Evolutionary conservation across 164 flowering plant genomes (phyloP).

Genomic region (grape (Vitis vinifera)): DNA sequence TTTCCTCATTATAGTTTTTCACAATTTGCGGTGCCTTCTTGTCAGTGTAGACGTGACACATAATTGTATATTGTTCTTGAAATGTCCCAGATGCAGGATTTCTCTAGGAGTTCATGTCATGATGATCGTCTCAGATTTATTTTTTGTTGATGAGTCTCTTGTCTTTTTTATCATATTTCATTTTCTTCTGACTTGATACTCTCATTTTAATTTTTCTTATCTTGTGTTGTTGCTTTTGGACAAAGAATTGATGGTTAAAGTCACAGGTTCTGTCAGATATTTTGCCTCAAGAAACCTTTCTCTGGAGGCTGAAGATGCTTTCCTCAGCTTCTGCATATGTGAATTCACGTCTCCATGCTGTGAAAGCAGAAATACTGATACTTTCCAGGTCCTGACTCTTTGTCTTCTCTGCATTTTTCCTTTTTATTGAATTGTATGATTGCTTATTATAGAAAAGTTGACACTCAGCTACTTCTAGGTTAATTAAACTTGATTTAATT

Average conservation of each 20-base stretch:
- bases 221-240: background rate
- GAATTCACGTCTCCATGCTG: constrained; percentile 67
- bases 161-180: background rate
- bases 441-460: too few relatives aligned
- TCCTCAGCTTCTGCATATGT: constrained; percentile 50
- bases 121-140: background rate
- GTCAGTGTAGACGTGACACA: too few relatives aligned
- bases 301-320: constrained; percentile 70
- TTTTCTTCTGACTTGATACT: constrained; percentile 2
- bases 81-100: background rate
- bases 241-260: constrained; percentile 14
- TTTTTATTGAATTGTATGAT: too few relatives aligned
- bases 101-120: background rate
- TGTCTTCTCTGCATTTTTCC: background rate
- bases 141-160: too few relatives aligned
- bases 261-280: constrained; percentile 54
- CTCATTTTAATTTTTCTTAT: background rate
- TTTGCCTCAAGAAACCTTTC: constrained; percentile 54
- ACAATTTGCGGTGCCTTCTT: background rate
- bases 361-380: constrained; percentile 54
- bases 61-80: background rate
- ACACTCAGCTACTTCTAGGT: too few relatives aligned
- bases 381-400: constrained; percentile 50
- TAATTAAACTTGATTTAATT: too few relatives aligned
- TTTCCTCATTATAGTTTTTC: background rate